These are phyloP conservation scores for Monosporozyma aquatica DNA, from an alignment of 805 yeast genomes.

Conservation along the genomic window DNA sequence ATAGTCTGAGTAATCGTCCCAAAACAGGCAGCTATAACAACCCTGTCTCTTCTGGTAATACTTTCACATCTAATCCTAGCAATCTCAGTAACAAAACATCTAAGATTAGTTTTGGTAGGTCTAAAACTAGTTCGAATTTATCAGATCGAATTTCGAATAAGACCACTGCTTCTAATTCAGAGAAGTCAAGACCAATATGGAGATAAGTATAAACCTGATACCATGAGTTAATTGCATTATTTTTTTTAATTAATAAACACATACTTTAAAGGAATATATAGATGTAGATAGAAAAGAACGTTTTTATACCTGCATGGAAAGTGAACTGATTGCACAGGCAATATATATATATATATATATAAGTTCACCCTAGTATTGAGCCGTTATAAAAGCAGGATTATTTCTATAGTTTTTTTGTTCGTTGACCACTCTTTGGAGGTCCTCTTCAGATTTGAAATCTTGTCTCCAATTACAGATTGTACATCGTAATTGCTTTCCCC, in stretches of 20 bases:
- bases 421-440: constrained; percentile 25
- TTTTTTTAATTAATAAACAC: not conserved
- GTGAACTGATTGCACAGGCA: no score
- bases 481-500: constrained; percentile 44
- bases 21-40: not conserved
- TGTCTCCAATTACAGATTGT: constrained; percentile 43
- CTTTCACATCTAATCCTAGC: not conserved
- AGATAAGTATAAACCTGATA: not conserved
- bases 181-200: constrained; percentile 12
- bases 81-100: not conserved
- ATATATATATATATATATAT: no score
- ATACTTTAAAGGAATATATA: constrained; percentile 2
- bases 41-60: not conserved
- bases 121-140: constrained; percentile 12
- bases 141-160: constrained; percentile 1
- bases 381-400: not conserved
- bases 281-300: no score
- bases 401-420: constrained; percentile 6
- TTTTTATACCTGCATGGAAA: no score
- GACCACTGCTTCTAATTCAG: not conserved
- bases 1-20: constrained; percentile 6
- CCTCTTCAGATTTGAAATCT: constrained; percentile 27
- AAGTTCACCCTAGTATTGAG: not conserved
- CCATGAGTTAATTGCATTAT: no score
- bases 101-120: constrained; percentile 9